Conservation (phyloP, 768 basidiomycete species). For the Heimioporus sp. region DNA sequence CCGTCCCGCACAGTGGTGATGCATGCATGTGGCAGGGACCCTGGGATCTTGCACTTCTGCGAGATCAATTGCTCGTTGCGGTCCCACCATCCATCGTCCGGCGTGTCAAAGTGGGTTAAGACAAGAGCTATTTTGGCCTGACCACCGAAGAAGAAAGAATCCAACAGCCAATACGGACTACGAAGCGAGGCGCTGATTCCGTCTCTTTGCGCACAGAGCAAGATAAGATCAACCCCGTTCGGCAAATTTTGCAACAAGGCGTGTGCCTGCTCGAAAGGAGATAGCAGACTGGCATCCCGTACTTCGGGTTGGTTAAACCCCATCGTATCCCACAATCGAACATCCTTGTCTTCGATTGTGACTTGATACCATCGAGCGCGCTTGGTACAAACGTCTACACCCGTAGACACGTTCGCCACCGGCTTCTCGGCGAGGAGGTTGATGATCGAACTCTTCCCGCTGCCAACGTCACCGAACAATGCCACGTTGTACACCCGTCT, state of each 20-base stretch:
- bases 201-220: slow-evolving; percentile 39
- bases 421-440: slow-evolving; percentile 27
- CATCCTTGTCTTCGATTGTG: slow-evolving; percentile 15
- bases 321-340: slow-evolving; percentile 34
- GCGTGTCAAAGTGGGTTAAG: slow-evolving; percentile 38
- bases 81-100: slow-evolving; percentile 39
- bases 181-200: slow-evolving; percentile 33
- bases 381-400: slow-evolving; percentile 34
- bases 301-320: slow-evolving; percentile 29
- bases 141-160: slow-evolving; percentile 36
- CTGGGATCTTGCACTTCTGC: slow-evolving; percentile 11
- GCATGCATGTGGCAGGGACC: slow-evolving; percentile 12
- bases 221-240: slow-evolving; percentile 38
- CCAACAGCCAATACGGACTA: slow-evolving; percentile 38
- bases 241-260: slow-evolving; percentile 32
- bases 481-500: slow-evolving; percentile 24
- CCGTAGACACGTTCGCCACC: slow-evolving; percentile 28
- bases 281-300: slow-evolving; percentile 11
- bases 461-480: slow-evolving; percentile 28
- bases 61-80: slow-evolving; percentile 26
- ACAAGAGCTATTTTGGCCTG: slow-evolving; percentile 37
- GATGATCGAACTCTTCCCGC: slow-evolving; percentile 31
- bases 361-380: slow-evolving; percentile 22
- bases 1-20: slow-evolving; percentile 17
- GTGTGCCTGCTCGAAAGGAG: slow-evolving; percentile 30